Evolutionary conservation across 495 filamentous ascomycete species (phyloP).

Genomic region (Lindgomyces ingoldianus): DNA sequence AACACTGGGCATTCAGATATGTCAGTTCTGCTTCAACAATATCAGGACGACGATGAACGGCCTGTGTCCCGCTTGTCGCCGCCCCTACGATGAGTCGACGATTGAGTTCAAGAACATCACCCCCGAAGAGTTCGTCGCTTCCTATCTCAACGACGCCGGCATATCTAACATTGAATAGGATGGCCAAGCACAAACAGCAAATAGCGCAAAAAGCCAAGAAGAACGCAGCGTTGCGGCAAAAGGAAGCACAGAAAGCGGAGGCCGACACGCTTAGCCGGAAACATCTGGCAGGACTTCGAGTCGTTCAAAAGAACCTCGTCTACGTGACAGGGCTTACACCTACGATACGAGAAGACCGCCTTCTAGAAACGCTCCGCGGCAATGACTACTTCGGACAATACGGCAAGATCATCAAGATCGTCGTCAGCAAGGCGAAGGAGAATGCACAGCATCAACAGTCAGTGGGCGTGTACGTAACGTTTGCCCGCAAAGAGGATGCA

Average conservation of each 20-base stretch:
- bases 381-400: constrained; percentile 97
- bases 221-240: constrained; percentile 85
- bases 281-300: constrained; percentile 89
- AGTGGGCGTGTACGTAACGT: constrained; percentile 96
- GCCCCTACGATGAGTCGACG: constrained; percentile 91
- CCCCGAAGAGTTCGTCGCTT: constrained; percentile 76
- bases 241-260: constrained; percentile 93
- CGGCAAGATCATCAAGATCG: constrained; percentile 97
- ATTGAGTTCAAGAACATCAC: constrained; percentile 95
- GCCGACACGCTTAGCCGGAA: constrained; percentile 93
- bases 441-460: constrained; percentile 72
- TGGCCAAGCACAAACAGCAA: constrained; percentile 65
- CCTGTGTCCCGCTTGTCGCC: constrained; percentile 91
- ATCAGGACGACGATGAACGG: constrained; percentile 95
- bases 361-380: constrained; percentile 82
- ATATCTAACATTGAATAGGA: constrained; percentile 29
- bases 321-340: constrained; percentile 96
- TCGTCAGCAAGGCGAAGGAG: constrained; percentile 91
- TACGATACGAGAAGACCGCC: constrained; percentile 83
- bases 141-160: not conserved
- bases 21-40: constrained; percentile 99
- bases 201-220: constrained; percentile 87
- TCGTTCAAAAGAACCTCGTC: constrained; percentile 97
- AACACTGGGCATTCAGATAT: constrained; percentile 63
- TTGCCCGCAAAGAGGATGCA: constrained; percentile 83